Base-by-base conservation (phyloP, 2,329 filamentous ascomycete species). In the Trichoderma simmonsii region DNA sequence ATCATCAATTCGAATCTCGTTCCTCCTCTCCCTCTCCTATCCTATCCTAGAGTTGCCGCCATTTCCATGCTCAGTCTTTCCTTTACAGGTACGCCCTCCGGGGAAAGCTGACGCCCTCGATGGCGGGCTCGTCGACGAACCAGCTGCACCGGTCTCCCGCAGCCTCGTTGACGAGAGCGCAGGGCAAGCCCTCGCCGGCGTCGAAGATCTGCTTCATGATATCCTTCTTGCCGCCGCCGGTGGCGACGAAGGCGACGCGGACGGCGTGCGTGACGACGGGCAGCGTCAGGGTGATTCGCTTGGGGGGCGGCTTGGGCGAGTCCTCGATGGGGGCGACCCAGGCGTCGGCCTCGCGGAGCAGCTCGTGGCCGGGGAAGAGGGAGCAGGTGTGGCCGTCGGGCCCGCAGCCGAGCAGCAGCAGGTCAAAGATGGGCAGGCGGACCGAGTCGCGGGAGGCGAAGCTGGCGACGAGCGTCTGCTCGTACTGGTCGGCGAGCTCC, bases 351-450 rank as follows among this genome's bases (percentile, higher is more conserved):
- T 98, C 95, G 75, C 94, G 90, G 76, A 98, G 88, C 69, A 98
- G 88, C 72, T 91, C 89, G 80, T 98, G 95, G 70, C 92, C 92
- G 6, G 96, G 96, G 86, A 99, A 99, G 67, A 99, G 86, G 77
- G 92, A 96, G 90, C 96, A 98, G 39, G 96, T 98, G 85, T 99
- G 96, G 67, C 96, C 96, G 81, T 98, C 96, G 15, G 96, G 95
- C 0, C 96, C 96, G 81, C 93, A 97, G 77, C 96, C 96, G 56
- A 99, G 90, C 56, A 99, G 89, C 70, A 99, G 87, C 68, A 99
- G 89, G 81, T 99, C 96, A 82, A 98, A 99, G 79, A 97, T 92
- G 76, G 96, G 96, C 60, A 98, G 86, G 82, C 94, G 95, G 81
- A 99, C 95, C 75, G 93, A 96, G 84, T 99, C 96, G 80, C 95